Evolutionary conservation across 257 asterid species (phyloP), one percentile per base, ranked within the genome.

Genomic region (Haberlea rhodopensis): DNA sequence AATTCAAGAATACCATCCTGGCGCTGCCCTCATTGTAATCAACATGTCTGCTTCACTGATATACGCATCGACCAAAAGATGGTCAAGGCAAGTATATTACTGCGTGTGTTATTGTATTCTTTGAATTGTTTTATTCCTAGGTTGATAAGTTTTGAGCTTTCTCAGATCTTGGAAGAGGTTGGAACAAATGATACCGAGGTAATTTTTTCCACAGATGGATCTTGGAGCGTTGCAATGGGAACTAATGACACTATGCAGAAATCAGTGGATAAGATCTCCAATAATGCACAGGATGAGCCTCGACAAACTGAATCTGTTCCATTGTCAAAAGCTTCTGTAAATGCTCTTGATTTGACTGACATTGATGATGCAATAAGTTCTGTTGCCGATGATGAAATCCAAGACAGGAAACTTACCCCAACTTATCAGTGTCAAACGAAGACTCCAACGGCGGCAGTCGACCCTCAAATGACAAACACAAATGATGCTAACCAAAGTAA

Each of bases 21-120:
- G 99, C 97, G 97, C 67, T 94, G 99, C 73, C 96, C 99, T 24
- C 84, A 75, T 60, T 94, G 99, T 65, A 83, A 90, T 80, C 95
- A 90, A 70, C 75, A 79, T 24, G 81, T 82, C 66, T 84, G 95
- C 80, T 94, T 81, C 88, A 71, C 89, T 58, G 99, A 94, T 75
- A 75, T 94, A 37, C 92, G 96, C 53, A 67, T 90, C 26, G 99
- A 94, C 74, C 87, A 83, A 56, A 74, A 79, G 54, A 74, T 94
- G 80, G 86, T 67, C 8, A 83, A 94, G 95, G 99, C 81, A 86
- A 90, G 96, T 84, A 57, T 68, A 66, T 57, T 60, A 58, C 63
- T 71, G 25, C 40, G 15, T 70, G 68, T 24, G 28, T 51, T 28
- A 3, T 13, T 53, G 9, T 27, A 32, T 65, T 48, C 24, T 56